phyloP scores from a whole-genome alignment of 306 rosid genomes.

The Vigna reflexopilosa region DNA sequence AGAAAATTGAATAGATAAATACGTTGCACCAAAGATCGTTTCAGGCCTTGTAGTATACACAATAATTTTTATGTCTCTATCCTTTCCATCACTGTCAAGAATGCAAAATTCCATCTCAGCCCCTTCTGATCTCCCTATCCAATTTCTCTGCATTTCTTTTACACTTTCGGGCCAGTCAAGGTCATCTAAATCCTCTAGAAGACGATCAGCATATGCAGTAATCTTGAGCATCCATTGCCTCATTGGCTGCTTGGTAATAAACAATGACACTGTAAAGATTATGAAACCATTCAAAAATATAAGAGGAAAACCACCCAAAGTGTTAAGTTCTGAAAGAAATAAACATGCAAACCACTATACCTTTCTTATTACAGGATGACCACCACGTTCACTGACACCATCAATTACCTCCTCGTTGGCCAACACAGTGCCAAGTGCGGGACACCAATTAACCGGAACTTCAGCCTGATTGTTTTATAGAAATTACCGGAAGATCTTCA shows the following conservation, averaged over 20 bases:
- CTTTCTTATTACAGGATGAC: slow-evolving; percentile 94
- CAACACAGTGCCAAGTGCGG: slow-evolving; percentile 97
- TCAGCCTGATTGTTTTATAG: slow-evolving; percentile 72
- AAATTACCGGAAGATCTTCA: slow-evolving; percentile 32
- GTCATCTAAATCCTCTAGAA: slow-evolving; percentile 91
- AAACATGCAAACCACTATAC: slow-evolving; percentile 47
- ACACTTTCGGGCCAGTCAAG: slow-evolving; percentile 99
- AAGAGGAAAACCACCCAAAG: slow-evolving; percentile 45
- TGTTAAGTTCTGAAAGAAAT: slow-evolving; percentile 30
- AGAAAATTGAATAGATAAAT: slow-evolving; percentile 55
- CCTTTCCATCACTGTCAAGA: slow-evolving; percentile 72
- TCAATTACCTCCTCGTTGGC: slow-evolving; percentile 99
- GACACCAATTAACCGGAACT: slow-evolving; percentile 99
- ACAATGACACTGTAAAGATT: slow-evolving; percentile 86
- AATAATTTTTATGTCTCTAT: slow-evolving; percentile 69
- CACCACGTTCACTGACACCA: slow-evolving; percentile 97
- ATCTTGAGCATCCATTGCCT: slow-evolving; percentile 99
- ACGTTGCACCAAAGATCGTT: slow-evolving; percentile 99
- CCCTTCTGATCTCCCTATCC: slow-evolving; percentile 99
- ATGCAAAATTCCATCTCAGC: slow-evolving; percentile 86
- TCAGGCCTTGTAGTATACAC: slow-evolving; percentile 96
- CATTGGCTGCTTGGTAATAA: slow-evolving; percentile 99
- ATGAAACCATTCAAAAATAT: slow-evolving; percentile 64
- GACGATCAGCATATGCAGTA: slow-evolving; percentile 97
- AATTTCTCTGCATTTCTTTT: slow-evolving; percentile 97